Percentiles rank a stretch among this genome's conserved stretches.
These are phyloP conservation scores for Podila verticillata DNA, from an alignment of 192 early-diverging fungal genomes.

Conservation along the genomic window DNA sequence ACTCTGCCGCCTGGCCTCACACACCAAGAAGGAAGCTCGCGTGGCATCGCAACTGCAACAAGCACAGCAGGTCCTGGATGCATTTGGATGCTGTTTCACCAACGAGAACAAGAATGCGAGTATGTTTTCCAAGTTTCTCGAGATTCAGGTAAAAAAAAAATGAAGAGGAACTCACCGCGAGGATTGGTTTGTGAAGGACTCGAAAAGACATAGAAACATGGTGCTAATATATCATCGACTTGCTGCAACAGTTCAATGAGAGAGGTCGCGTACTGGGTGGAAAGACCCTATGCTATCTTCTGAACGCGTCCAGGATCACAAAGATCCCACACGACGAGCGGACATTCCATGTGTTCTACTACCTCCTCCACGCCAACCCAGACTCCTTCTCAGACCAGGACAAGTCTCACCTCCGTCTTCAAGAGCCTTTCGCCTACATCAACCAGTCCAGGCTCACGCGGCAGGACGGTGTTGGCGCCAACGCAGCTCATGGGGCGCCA, in stretches of 20 bases:
- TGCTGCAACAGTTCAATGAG: constrained; percentile 68
- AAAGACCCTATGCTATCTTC: constrained; percentile 77
- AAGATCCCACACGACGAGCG: constrained; percentile 65
- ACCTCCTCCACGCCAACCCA: constrained; percentile 76
- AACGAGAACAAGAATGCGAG: constrained; percentile 72
- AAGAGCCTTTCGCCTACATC: constrained; percentile 66
- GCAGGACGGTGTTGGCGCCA: constrained; percentile 27
- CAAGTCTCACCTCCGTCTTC: constrained; percentile 67
- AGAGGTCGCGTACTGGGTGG: constrained; percentile 84
- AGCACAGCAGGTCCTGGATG: constrained; percentile 77
- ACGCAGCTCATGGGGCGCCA: background rate
- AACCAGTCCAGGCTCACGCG: constrained; percentile 52
- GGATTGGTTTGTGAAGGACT: too few species aligned
- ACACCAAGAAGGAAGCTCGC: constrained; percentile 80
- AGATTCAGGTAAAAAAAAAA: constrained; percentile 72
- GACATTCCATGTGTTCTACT: constrained; percentile 84
- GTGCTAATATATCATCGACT: background rate
- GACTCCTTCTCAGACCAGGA: constrained; percentile 63
- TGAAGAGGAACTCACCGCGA: too few species aligned
- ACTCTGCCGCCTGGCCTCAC: constrained; percentile 77
- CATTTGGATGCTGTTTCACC: constrained; percentile 81
- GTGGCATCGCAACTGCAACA: constrained; percentile 76
- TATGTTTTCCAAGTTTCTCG: constrained; percentile 82
- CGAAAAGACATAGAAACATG: too few species aligned
- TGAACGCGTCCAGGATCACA: constrained; percentile 72